phyloP scores from a whole-genome alignment of 305 asterid species.

The Coffea humblotiana region DNA sequence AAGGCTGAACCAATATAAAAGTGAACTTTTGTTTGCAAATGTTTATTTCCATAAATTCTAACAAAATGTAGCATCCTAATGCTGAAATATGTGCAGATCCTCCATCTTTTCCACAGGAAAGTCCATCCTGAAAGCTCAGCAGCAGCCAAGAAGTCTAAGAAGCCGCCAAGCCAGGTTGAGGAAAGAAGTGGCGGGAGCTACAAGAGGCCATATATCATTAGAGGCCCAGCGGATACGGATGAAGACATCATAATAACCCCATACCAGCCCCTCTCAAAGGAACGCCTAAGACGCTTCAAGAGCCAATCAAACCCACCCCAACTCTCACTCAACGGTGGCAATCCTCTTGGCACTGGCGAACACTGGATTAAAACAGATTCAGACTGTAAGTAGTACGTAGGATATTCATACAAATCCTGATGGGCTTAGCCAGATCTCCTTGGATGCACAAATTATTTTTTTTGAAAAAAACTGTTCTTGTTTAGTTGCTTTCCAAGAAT shows the following conservation, averaged over 20 bases:
- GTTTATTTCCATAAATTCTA: background rate
- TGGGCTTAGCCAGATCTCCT: background rate
- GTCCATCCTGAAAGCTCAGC: slow-evolving; percentile 82
- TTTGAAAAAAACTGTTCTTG: background rate
- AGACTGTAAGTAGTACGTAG: slow-evolving; percentile 63
- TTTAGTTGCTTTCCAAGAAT: background rate
- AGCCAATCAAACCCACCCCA: slow-evolving; percentile 39
- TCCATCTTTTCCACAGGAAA: slow-evolving; percentile 81
- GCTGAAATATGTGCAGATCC: slow-evolving; percentile 56
- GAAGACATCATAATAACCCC: slow-evolving; percentile 68
- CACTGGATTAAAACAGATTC: slow-evolving; percentile 90
- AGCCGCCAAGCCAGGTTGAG: slow-evolving; percentile 45
- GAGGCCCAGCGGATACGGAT: slow-evolving; percentile 38
- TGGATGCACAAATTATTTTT: background rate
- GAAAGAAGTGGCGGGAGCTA: slow-evolving; percentile 28
- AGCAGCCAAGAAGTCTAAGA: slow-evolving; percentile 30
- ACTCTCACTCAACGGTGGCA: slow-evolving; percentile 29
- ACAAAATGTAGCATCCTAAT: background rate
- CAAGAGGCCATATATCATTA: slow-evolving; percentile 32
- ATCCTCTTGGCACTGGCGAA: slow-evolving; percentile 49
- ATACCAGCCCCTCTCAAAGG: slow-evolving; percentile 41
- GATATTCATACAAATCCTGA: background rate
- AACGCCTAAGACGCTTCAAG: slow-evolving; percentile 40
- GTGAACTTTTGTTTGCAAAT: background rate
- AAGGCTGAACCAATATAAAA: background rate